Evolutionary conservation across 2,329 filamentous ascomycete genomes (phyloP).

Genomic region (Periconia sp.): DNA sequence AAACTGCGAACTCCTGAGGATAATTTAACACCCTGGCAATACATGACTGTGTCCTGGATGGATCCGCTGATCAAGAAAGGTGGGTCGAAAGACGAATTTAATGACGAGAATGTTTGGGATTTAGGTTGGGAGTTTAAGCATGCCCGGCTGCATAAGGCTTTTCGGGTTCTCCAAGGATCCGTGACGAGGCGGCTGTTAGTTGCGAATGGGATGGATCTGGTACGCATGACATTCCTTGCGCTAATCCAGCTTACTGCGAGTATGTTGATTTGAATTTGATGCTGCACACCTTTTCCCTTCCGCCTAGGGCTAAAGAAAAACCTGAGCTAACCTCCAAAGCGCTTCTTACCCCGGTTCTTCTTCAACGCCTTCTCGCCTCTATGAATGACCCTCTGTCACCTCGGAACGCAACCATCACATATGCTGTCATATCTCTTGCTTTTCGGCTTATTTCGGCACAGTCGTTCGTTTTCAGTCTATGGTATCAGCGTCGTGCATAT

Average conservation of each 20-base stretch:
- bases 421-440: slow-evolving; percentile 63
- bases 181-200: slow-evolving; percentile 69
- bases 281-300: neutral
- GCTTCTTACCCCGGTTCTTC: slow-evolving; percentile 62
- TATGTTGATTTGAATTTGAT: slow-evolving; percentile 29
- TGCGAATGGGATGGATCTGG: slow-evolving; percentile 78
- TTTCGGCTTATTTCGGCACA: slow-evolving; percentile 66
- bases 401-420: slow-evolving; percentile 63
- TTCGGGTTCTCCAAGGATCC: slow-evolving; percentile 71
- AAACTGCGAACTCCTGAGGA: slow-evolving; percentile 77
- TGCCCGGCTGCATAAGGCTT: slow-evolving; percentile 69
- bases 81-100: slow-evolving; percentile 61
- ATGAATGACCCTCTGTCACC: slow-evolving; percentile 59
- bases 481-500: slow-evolving; percentile 83
- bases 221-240: slow-evolving; percentile 66
- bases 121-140: slow-evolving; percentile 83
- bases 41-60: slow-evolving; percentile 85
- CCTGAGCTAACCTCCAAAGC: slow-evolving; percentile 14
- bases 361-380: slow-evolving; percentile 70
- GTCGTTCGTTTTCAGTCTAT: slow-evolving; percentile 68
- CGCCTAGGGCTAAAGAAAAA: neutral
- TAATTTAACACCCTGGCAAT: slow-evolving; percentile 76
- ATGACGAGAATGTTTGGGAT: slow-evolving; percentile 80
- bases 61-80: slow-evolving; percentile 69
- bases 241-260: slow-evolving; percentile 63